Evolutionary conservation across 2,329 filamentous ascomycete genomes (phyloP), one percentile per base, ranked within the genome.

Genomic region (Neocatenulostroma microsporum): DNA sequence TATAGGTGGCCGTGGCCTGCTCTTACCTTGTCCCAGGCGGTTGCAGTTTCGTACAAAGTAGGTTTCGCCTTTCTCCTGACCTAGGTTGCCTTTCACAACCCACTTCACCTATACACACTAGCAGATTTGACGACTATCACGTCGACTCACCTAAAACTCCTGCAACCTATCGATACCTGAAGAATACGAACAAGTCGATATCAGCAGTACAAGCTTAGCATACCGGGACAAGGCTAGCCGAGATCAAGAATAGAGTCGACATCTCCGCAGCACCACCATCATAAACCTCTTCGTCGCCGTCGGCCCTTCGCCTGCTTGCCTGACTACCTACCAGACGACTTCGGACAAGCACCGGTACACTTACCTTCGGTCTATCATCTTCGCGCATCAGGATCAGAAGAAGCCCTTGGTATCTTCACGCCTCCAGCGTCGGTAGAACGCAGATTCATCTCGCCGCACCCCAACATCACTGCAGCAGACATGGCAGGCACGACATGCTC

Each of bases 161-260:
- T n/a, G n/a, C n/a, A n/a, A n/a, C n/a, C n/a, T n/a, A n/a, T n/a
- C n/a, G n/a, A n/a, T n/a, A n/a, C n/a, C n/a, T n/a, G n/a, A n/a
- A n/a, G n/a, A n/a, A n/a, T n/a, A n/a, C n/a, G n/a, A n/a, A n/a
- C n/a, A n/a, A n/a, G n/a, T n/a, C n/a, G n/a, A n/a, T n/a, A n/a
- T n/a, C n/a, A n/a, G n/a, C n/a, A n/a, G n/a, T n/a, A n/a, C n/a
- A n/a, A n/a, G n/a, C n/a, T n/a, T n/a, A n/a, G n/a, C n/a, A n/a
- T n/a, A n/a, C n/a, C n/a, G n/a, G n/a, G n/a, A n/a, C n/a, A n/a
- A n/a, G n/a, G n/a, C n/a, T n/a, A n/a, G n/a, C n/a, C n/a, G n/a
- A 46, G 49, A 36, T 44, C 34, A 12, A 23, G 29, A 23, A 37
- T 32, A 26, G 30, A 34, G 15, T 27, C 23, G 24, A 19, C 36